phyloP scores from a whole-genome alignment of 192 early-diverging fungal species.

The Globomyces pollinis-pini region DNA sequence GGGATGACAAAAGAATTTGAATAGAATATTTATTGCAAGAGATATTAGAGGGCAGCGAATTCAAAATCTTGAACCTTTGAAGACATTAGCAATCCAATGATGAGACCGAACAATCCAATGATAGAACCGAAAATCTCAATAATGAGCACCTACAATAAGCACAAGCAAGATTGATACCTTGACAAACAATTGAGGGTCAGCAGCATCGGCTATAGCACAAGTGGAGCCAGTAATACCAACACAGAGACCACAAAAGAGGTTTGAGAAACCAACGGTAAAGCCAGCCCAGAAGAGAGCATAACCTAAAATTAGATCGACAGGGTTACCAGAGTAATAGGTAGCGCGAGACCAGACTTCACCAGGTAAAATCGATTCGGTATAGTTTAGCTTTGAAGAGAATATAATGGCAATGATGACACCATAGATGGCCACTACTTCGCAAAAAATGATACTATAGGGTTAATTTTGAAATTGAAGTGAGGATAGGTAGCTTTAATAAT shows the following conservation, averaged over 20 bases:
- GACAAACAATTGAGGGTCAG: slow-evolving; percentile 89
- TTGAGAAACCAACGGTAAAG: slow-evolving; percentile 86
- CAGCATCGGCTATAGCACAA: slow-evolving; percentile 93
- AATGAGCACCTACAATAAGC: slow-evolving; percentile 55
- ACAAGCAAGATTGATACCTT: slow-evolving; percentile 57
- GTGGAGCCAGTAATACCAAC: slow-evolving; percentile 91
- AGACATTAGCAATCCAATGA: slow-evolving; percentile 77
- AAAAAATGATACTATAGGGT: slow-evolving; percentile 84
- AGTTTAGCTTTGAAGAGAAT: slow-evolving; percentile 75
- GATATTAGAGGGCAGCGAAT: slow-evolving; percentile 9
- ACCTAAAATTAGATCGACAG: slow-evolving; percentile 36
- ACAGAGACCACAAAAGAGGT: slow-evolving; percentile 86
- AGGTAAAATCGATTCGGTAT: slow-evolving; percentile 23
- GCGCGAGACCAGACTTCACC: slow-evolving; percentile 24
- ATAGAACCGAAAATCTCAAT: slow-evolving; percentile 97
- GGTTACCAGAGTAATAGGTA: slow-evolving; percentile 77
- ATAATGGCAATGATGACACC: slow-evolving; percentile 98
- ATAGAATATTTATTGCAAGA: too few relatives aligned
- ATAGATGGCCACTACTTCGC: slow-evolving; percentile 99
- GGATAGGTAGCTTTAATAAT: neutral
- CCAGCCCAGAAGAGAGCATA: slow-evolving; percentile 94
- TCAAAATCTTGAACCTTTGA: slow-evolving; percentile 28
- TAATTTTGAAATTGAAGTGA: too few relatives aligned
- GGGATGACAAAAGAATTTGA: too few relatives aligned
- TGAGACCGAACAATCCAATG: slow-evolving; percentile 93